These are phyloP conservation scores for Coemansia javaensis DNA, from an alignment of 192 early-diverging fungal species.

Conservation along the genomic window DNA sequence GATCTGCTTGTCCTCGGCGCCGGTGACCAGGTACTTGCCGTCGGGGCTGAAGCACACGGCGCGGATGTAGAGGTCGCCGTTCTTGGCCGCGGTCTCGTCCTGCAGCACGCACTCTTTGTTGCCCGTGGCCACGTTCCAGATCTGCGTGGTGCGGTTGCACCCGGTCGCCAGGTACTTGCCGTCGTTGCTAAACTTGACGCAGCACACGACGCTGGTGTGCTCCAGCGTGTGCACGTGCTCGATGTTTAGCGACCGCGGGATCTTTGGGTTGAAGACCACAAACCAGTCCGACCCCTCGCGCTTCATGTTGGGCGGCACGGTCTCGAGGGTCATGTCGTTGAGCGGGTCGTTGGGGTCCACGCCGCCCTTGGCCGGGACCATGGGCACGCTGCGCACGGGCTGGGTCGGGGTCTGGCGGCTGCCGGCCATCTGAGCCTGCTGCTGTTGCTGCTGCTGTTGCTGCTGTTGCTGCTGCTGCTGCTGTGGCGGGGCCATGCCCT, in stretches of 20 bases:
- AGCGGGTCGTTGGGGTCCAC: constrained; percentile 42
- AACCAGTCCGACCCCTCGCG: constrained; percentile 85
- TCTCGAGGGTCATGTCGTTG: constrained; percentile 75
- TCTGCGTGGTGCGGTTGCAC: constrained; percentile 83
- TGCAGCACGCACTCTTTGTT: constrained; percentile 70
- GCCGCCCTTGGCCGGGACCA: constrained; percentile 18
- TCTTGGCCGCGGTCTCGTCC: constrained; percentile 70
- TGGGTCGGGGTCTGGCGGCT: constrained; percentile 44
- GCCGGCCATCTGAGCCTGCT: constrained; percentile 22
- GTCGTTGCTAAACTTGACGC: constrained; percentile 91
- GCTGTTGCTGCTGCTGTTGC: constrained; percentile 10
- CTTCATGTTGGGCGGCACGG: constrained; percentile 66
- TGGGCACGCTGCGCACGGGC: constrained; percentile 24
- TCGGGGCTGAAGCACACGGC: constrained; percentile 96
- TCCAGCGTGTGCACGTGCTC: constrained; percentile 61
- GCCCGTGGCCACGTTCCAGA: constrained; percentile 81
- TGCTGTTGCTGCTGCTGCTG: constrained; percentile 21
- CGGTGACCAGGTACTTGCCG: constrained; percentile 83
- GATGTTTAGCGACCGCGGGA: constrained; percentile 58
- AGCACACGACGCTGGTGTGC: constrained; percentile 90
- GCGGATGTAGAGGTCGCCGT: constrained; percentile 90
- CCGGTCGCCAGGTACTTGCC: constrained; percentile 91
- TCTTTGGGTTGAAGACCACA: constrained; percentile 72
- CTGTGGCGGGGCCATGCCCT: constrained; percentile 8
- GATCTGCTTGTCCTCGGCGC: constrained; percentile 94